Base-by-base conservation (phyloP, 768 basidiomycete species). In the Phanerochaete sordida region DNA sequence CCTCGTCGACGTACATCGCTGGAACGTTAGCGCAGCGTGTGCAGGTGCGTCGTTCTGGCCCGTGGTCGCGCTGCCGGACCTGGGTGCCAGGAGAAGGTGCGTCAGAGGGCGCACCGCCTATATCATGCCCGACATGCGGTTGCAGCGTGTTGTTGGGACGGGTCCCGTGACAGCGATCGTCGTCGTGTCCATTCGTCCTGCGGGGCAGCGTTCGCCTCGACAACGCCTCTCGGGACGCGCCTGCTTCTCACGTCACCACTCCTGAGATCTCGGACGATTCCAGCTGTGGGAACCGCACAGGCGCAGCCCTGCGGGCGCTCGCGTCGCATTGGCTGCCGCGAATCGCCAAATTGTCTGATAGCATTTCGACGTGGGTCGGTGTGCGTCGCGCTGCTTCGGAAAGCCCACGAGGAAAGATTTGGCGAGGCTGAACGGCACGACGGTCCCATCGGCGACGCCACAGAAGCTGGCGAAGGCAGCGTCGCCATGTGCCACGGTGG, bases 61-160 rank as follows among this genome's bases (percentile, higher is more conserved):
- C 53, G 39, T 19, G 23, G 53, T 43, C 33, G 53, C 16, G 35
- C 53, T 24, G 53, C 31, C 58, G 48, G 58, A 50, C 58, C 58
- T 52, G 58, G 57, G 49, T 45, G 46, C 4, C 23, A 28, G 44
- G 27, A 50, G 19, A 35, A 23, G 30, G 50, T 47, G 58, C 49
- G 49, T 44, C 37, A 49, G 48, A 39, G 49, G 56, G 26, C 52
- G 27, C 55, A 27, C 45, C 50, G 60, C 60, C 64, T 59, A 65
- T 67, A 67, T 67, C 60, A 60, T 58, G 52, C 56, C 24, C 58
- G 51, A 68, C 68, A 69, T 61, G 68, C 68, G 65, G 61, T 63
- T 66, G 66, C 66, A 66, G 68, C 68, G 66, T 69, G 68, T 67
- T 66, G 55, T 60, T 39, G 53, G 65, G 65, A 69, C 66, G 68